These are phyloP conservation scores for Phialophora macrospora DNA, from an alignment of 2,329 filamentous ascomycete genomes.

Conservation along the genomic window DNA sequence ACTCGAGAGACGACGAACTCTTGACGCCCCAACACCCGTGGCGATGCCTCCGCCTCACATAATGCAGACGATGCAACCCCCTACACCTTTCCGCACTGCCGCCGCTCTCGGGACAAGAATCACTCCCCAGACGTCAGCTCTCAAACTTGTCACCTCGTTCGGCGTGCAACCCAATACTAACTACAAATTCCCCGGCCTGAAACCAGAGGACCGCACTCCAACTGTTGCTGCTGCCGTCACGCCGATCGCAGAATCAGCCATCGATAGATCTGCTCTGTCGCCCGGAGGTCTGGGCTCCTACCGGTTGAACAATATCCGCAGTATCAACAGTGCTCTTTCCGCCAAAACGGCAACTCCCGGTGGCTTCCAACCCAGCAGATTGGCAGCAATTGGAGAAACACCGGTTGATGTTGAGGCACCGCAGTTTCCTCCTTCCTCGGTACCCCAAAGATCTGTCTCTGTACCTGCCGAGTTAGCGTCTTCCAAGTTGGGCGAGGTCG, in stretches of 20 bases:
- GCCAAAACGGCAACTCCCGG: conserved; percentile 66
- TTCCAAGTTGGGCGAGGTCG: conserved; percentile 15
- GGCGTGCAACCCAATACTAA: conserved; percentile 57
- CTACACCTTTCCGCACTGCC: conserved; percentile 38
- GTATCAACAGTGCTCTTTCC: conserved; percentile 71
- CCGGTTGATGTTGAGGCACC: conserved; percentile 58
- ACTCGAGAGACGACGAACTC: conserved; percentile 34
- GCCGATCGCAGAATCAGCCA: conserved; percentile 79
- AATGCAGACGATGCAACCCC: conserved; percentile 29
- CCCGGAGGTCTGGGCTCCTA: conserved; percentile 69
- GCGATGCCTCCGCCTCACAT: conserved; percentile 44
- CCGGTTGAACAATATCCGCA: conserved; percentile 63
- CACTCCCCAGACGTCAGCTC: conserved; percentile 77
- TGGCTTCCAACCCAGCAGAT: conserved; percentile 60
- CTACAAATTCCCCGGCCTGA: conserved; percentile 65
- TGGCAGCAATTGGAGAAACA: conserved; percentile 78
- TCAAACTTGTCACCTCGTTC: conserved; percentile 93
- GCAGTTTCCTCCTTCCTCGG: conserved; percentile 38
- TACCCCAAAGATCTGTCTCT: conserved; percentile 46
- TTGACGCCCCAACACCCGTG: conserved; percentile 61
- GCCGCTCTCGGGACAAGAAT: conserved; percentile 54
- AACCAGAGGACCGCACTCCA: conserved; percentile 68
- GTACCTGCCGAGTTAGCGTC: conserved; percentile 38
- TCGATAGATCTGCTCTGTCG: conserved; percentile 64
- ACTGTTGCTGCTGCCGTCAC: conserved; percentile 78